Percentiles rank a stretch among this genome's conserved stretches.
Conservation (phyloP, 1,139 yeast genomes). For the Debaryomyces udenii region DNA sequence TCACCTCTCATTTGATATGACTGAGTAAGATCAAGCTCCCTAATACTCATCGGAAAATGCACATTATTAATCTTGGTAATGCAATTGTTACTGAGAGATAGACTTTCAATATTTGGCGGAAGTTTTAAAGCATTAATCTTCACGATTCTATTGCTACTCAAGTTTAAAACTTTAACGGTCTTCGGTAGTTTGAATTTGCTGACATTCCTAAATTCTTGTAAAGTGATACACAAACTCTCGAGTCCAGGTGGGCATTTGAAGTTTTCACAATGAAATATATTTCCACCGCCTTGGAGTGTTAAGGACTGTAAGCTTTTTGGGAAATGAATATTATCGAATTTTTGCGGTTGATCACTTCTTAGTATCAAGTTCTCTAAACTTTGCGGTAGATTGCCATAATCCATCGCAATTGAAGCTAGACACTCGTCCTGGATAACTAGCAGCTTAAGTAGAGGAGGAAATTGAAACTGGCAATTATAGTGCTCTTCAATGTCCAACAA, state of each 20-base stretch:
- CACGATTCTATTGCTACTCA: conserved; percentile 7
- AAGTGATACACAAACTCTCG: conserved; percentile 3
- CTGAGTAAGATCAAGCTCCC: conserved; percentile 5
- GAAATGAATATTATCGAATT: conserved; percentile 1
- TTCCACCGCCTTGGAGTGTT: conserved; percentile 6
- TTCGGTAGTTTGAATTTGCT: conserved; percentile 3
- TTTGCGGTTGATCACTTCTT: conserved; percentile 1
- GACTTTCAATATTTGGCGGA: conserved; percentile 3
- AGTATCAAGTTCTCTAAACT: not conserved
- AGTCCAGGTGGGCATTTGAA: conserved; percentile 7
- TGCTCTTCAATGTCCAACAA: not conserved
- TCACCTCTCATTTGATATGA: conserved; percentile 1
- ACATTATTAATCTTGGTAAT: conserved; percentile 1
- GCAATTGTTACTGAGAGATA: conserved; percentile 5
- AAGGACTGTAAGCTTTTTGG: conserved; percentile 4
- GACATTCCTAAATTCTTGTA: conserved; percentile 6
- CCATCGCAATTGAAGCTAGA: conserved; percentile 5
- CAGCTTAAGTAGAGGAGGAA: not conserved
- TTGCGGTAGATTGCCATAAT: conserved; percentile 3
- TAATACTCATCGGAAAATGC: conserved; percentile 1
- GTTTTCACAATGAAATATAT: conserved; percentile 6
- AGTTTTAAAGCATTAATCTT: conserved; percentile 5
- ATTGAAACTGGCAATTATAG: not conserved
- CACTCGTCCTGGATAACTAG: conserved; percentile 5
- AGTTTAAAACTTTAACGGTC: conserved; percentile 1